phyloP scores from a whole-genome alignment of 1,284 basidiomycete species.

The Meripilus lineatus region DNA sequence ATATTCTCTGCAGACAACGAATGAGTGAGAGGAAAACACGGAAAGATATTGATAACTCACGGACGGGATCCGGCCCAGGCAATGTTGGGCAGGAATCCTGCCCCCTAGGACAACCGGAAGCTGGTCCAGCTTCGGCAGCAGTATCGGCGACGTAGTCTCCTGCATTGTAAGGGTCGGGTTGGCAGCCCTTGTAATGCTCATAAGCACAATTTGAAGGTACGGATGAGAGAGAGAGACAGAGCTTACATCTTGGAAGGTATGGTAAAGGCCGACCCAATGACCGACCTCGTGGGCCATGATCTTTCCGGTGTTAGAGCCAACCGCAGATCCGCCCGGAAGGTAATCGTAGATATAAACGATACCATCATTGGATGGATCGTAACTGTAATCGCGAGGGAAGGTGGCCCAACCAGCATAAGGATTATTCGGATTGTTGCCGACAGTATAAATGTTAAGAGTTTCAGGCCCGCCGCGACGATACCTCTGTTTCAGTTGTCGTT shows the following conservation, averaged over 20 bases:
- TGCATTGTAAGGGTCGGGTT: no score
- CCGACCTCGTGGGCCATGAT: constrained; percentile 44
- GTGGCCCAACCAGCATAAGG: constrained; percentile 33
- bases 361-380: constrained; percentile 36
- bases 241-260: constrained; percentile 53
- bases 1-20: no score
- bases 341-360: constrained; percentile 42
- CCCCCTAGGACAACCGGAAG: constrained; percentile 37
- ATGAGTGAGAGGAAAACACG: no score
- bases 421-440: constrained; percentile 24
- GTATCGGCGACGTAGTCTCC: constrained; percentile 47
- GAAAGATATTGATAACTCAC: no score
- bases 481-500: constrained; percentile 10
- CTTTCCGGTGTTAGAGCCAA: constrained; percentile 38
- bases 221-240: no score
- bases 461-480: constrained; percentile 34
- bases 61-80: no score
- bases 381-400: constrained; percentile 36
- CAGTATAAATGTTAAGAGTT: constrained; percentile 44
- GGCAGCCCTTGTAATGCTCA: no score
- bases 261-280: constrained; percentile 49
- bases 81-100: constrained; percentile 44
- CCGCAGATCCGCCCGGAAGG: constrained; percentile 38
- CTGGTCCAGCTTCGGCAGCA: constrained; percentile 34
- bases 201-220: no score